Percentiles rank a stretch among this genome's conserved stretches.
These are phyloP conservation scores for Ceratorhiza oryzae-sativae DNA, from an alignment of 1,284 basidiomycete species.

Conservation along the genomic window DNA sequence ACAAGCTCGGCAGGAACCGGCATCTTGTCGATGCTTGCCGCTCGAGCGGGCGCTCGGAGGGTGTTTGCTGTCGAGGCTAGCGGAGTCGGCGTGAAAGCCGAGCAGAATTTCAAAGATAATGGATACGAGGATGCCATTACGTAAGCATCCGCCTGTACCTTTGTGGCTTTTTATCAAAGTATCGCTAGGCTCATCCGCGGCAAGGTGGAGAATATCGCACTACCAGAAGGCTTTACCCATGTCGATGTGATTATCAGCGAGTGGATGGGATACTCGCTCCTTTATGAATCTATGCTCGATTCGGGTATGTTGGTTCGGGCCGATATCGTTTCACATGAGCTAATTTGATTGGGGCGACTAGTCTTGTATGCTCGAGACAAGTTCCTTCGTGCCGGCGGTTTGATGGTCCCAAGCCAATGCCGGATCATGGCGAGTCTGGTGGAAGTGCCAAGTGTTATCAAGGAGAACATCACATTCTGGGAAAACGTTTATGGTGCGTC, in stretches of 20 bases:
- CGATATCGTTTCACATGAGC: too few relatives aligned
- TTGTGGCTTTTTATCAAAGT: background rate
- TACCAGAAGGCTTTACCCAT: slow-evolving; percentile 71
- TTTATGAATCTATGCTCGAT: slow-evolving; percentile 98
- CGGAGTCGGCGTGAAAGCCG: slow-evolving; percentile 83
- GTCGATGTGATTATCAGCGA: slow-evolving; percentile 96
- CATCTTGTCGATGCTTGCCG: slow-evolving; percentile 92
- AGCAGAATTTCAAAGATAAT: slow-evolving; percentile 82
- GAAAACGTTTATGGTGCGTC: slow-evolving; percentile 82
- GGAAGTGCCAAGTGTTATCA: slow-evolving; percentile 74
- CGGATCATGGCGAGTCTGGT: slow-evolving; percentile 85
- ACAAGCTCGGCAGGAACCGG: slow-evolving; percentile 73
- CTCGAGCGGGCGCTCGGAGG: slow-evolving; percentile 87
- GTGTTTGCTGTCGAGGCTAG: slow-evolving; percentile 96
- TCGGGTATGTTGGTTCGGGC: slow-evolving; percentile 58
- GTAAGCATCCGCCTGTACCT: slow-evolving; percentile 51
- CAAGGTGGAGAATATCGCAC: slow-evolving; percentile 84
- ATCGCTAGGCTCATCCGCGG: slow-evolving; percentile 74
- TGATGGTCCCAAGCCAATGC: slow-evolving; percentile 94
- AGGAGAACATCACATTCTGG: slow-evolving; percentile 90
- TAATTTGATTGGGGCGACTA: background rate
- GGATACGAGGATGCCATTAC: slow-evolving; percentile 79
- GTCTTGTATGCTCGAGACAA: slow-evolving; percentile 30
- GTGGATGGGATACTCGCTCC: slow-evolving; percentile 96
- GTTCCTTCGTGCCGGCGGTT: slow-evolving; percentile 55